Percentiles rank a stretch among this genome's conserved stretches.
phyloP scores from a whole-genome alignment of 192 early-diverging fungal genomes.

The Cetraspora pellucida region DNA sequence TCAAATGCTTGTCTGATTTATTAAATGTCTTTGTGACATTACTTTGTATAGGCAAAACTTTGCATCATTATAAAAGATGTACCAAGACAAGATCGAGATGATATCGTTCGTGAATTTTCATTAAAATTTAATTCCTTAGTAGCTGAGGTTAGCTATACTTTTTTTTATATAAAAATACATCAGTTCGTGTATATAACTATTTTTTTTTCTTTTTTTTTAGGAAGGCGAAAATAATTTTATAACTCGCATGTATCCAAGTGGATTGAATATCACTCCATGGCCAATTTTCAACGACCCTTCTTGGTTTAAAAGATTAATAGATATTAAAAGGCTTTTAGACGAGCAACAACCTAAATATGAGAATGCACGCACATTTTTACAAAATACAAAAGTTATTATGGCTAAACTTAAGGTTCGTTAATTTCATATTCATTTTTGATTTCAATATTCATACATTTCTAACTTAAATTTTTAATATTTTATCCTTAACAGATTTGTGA shows the following conservation, averaged over 20 bases:
- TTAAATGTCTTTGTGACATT: background rate
- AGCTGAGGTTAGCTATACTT: background rate
- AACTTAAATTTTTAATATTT: too few relatives aligned
- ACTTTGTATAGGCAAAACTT: constrained; percentile 5
- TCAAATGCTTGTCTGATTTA: background rate
- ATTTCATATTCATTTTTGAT: too few relatives aligned
- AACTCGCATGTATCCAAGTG: constrained; percentile 4
- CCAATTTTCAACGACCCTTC: constrained; percentile 30
- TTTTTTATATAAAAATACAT: background rate
- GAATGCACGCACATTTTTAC: constrained; percentile 1
- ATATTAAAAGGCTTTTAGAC: constrained; percentile 14
- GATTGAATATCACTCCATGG: constrained; percentile 29
- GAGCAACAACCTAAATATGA: constrained; percentile 9
- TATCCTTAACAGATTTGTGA: constrained; percentile 31
- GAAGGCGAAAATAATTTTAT: constrained; percentile 35
- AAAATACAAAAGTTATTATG: constrained; percentile 23
- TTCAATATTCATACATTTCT: too few relatives aligned
- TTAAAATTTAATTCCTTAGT: background rate
- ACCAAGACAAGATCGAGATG: background rate
- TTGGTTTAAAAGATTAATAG: background rate
- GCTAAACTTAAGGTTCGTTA: constrained; percentile 21
- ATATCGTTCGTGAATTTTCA: constrained; percentile 20
- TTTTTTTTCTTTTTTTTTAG: background rate
- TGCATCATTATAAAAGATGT: constrained; percentile 36
- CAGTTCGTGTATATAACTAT: background rate